A percentile compares a stretch with the other conserved stretches of the same genome.
phyloP scores from a whole-genome alignment of 2,329 filamentous ascomycete species.

The Dichotomopilus funicola region DNA sequence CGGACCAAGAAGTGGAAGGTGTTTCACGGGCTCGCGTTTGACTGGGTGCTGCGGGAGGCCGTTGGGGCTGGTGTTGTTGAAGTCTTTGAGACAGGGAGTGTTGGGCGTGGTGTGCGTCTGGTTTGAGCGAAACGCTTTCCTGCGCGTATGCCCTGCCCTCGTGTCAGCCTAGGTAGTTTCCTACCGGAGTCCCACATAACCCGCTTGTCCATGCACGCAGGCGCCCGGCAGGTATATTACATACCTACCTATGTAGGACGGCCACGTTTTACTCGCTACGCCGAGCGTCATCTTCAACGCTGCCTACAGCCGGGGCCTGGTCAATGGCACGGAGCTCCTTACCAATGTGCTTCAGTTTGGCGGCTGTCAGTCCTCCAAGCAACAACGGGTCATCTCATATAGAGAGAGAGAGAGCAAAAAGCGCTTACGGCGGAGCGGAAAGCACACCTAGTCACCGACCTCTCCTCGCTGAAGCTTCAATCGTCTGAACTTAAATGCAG shows the following conservation, averaged over 20 bases:
- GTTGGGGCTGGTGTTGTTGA: constrained; percentile 65
- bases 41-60: constrained; percentile 66
- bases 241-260: too few species aligned
- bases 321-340: too few species aligned
- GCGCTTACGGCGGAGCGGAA: too few species aligned
- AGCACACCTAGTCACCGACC: background rate
- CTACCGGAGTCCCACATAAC: too few species aligned
- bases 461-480: constrained; percentile 3
- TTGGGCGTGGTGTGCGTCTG: constrained; percentile 59
- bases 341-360: too few species aligned
- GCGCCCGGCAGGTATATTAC: too few species aligned
- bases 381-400: background rate
- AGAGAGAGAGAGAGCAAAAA: background rate
- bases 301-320: too few species aligned
- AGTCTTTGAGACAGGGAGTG: constrained; percentile 66
- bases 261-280: too few species aligned
- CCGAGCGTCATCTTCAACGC: too few species aligned
- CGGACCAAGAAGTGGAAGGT: constrained; percentile 63
- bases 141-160: too few species aligned
- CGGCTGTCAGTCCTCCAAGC: background rate
- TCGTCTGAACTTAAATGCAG: constrained; percentile 4
- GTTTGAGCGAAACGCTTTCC: constrained; percentile 22
- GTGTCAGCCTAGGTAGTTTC: too few species aligned
- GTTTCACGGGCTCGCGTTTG: constrained; percentile 62
- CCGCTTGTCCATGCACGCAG: too few species aligned